Conservation (phyloP, 2,329 filamentous ascomycete species). For the Albifimbria verrucaria region DNA sequence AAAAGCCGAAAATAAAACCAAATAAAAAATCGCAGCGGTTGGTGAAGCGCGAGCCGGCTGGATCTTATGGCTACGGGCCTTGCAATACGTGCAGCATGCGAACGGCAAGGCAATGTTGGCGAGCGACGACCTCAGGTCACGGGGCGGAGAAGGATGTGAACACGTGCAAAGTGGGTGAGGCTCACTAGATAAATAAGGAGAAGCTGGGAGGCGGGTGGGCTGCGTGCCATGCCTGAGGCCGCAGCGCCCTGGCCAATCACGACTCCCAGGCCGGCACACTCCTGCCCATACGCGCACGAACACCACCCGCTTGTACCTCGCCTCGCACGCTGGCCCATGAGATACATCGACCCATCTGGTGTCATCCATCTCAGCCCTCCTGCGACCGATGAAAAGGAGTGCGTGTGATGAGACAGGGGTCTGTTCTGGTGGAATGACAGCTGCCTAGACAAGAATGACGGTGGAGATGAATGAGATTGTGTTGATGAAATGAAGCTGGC, state of each 20-base stretch:
- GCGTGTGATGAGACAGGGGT: conserved; percentile 7
- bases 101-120: conserved; percentile 6
- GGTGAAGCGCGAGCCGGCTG: too few relatives aligned
- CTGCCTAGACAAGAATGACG: too few relatives aligned
- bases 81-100: conserved; percentile 2
- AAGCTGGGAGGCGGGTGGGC: not conserved
- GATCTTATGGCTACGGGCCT: conserved; percentile 16
- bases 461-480: too few relatives aligned
- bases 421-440: too few relatives aligned
- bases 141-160: conserved; percentile 33
- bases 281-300: conserved; percentile 9
- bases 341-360: too few relatives aligned
- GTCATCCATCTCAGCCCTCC: too few relatives aligned
- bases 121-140: conserved; percentile 29
- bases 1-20: conserved; percentile 7
- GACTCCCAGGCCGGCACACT: conserved; percentile 16
- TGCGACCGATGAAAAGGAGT: conserved; percentile 31
- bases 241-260: conserved; percentile 14
- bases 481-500: too few relatives aligned
- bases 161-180: conserved; percentile 37
- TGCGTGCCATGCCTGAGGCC: conserved; percentile 18
- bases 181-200: conserved; percentile 30
- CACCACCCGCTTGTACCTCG: not conserved
- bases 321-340: too few relatives aligned
- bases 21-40: conserved; percentile 8